Evolutionary conservation across 495 filamentous ascomycete species (phyloP).

Genomic region (Trichoderma erinaceum): DNA sequence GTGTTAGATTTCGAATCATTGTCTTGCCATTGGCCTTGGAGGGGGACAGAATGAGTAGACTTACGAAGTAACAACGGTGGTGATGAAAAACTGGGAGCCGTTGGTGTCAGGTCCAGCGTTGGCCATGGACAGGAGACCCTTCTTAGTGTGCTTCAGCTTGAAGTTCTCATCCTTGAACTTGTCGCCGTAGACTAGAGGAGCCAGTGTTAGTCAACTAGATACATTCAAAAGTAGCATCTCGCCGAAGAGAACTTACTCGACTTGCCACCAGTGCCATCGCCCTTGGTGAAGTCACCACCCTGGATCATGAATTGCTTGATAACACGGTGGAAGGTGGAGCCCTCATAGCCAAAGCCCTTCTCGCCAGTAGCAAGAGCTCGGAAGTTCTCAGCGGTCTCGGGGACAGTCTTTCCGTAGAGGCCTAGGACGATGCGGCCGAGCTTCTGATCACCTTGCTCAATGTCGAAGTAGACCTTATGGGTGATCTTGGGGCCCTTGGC

Average conservation of each 20-base stretch:
- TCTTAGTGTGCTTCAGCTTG: slow-evolving; percentile 81
- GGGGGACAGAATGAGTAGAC: slow-evolving; percentile 24
- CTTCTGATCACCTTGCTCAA: slow-evolving; percentile 79
- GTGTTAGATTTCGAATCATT: slow-evolving; percentile 20
- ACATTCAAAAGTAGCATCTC: background rate
- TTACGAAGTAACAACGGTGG: slow-evolving; percentile 75
- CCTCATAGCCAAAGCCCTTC: slow-evolving; percentile 94
- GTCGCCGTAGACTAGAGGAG: slow-evolving; percentile 68
- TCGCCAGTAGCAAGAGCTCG: slow-evolving; percentile 93
- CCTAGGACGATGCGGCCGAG: slow-evolving; percentile 87
- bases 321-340: slow-evolving; percentile 94
- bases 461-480: slow-evolving; percentile 95
- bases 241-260: slow-evolving; percentile 50
- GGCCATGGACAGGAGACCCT: slow-evolving; percentile 74
- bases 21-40: background rate
- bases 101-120: slow-evolving; percentile 98
- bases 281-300: slow-evolving; percentile 96
- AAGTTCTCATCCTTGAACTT: slow-evolving; percentile 99
- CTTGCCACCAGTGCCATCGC: slow-evolving; percentile 95
- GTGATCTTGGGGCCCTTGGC: slow-evolving; percentile 94
- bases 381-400: slow-evolving; percentile 97
- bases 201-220: slow-evolving; percentile 16
- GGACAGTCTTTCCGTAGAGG: slow-evolving; percentile 97
- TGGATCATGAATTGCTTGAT: slow-evolving; percentile 99
- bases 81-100: slow-evolving; percentile 98